A percentile compares a stretch with the other conserved stretches of the same genome.
Conservation (phyloP, 805 yeast genomes). For the Candida odintsovae region DNA sequence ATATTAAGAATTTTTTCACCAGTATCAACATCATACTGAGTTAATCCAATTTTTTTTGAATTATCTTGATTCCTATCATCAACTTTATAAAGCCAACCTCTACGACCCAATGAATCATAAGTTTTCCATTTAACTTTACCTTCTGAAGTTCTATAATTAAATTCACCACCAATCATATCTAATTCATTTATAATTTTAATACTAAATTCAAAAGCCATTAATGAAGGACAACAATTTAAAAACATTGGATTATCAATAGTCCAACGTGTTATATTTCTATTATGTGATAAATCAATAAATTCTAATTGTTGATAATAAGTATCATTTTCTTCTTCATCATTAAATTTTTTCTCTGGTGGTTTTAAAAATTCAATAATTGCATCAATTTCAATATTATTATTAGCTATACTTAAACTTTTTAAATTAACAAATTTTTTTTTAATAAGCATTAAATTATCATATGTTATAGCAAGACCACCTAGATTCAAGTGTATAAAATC, state of each 20-base stretch:
- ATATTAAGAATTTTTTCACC: constrained; percentile 51
- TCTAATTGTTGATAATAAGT: constrained; percentile 32
- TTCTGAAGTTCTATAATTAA: constrained; percentile 18
- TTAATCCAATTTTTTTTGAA: constrained; percentile 29
- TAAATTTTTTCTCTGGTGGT: constrained; percentile 18
- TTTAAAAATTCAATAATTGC: constrained; percentile 27
- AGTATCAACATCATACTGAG: constrained; percentile 56
- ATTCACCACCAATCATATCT: constrained; percentile 26
- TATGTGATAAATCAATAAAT: constrained; percentile 63
- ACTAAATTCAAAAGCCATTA: constrained; percentile 63
- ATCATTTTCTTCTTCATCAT: constrained; percentile 7
- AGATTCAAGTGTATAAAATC: constrained; percentile 47
- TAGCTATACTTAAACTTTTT: constrained; percentile 31
- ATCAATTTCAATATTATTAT: constrained; percentile 29
- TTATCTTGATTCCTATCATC: constrained; percentile 31
- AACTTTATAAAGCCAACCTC: constrained; percentile 72
- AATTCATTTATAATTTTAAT: constrained; percentile 48
- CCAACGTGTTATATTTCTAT: constrained; percentile 55
- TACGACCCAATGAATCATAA: constrained; percentile 50
- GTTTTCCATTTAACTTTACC: constrained; percentile 24
- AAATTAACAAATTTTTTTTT: constrained; percentile 33
- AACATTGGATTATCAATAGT: constrained; percentile 44
- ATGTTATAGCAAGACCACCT: constrained; percentile 55
- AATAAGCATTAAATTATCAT: constrained; percentile 31
- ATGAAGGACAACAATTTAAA: constrained; percentile 39